phyloP scores from a whole-genome alignment of 768 basidiomycete species.

The Mycena latifolia region DNA sequence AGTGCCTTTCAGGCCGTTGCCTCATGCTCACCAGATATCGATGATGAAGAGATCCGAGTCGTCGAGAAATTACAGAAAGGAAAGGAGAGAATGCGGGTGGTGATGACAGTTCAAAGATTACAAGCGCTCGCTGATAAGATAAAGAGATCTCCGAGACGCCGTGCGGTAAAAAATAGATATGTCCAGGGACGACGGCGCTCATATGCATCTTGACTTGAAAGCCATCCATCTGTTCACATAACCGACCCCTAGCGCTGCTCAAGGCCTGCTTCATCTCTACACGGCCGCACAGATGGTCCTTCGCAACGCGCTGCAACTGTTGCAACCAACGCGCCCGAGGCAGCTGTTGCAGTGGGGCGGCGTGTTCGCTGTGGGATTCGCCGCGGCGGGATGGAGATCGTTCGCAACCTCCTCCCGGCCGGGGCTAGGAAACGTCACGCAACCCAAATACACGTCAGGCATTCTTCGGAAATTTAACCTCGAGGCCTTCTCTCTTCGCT shows the following conservation, averaged over 20 bases:
- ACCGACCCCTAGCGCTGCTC: not conserved
- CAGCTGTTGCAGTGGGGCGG: constrained; percentile 51
- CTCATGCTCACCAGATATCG: no score
- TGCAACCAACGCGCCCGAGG: constrained; percentile 26
- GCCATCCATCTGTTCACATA: not conserved
- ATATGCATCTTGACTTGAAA: constrained; percentile 3
- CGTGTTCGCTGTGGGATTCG: constrained; percentile 54
- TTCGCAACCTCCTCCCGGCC: constrained; percentile 54
- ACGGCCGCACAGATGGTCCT: constrained; percentile 24
- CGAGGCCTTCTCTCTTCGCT: constrained; percentile 42
- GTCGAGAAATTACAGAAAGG: no score
- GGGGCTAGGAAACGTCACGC: constrained; percentile 38
- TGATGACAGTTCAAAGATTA: no score
- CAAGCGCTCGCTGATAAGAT: no score
- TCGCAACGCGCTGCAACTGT: constrained; percentile 5
- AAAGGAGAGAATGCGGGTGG: no score
- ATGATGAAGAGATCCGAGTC: no score
- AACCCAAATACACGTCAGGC: constrained; percentile 19
- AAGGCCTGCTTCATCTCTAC: not conserved
- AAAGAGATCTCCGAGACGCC: no score
- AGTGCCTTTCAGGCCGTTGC: no score
- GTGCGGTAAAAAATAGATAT: not conserved
- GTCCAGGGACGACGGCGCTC: not conserved
- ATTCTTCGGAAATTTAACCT: constrained; percentile 33
- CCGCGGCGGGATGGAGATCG: constrained; percentile 54